Conservation (phyloP, 2,329 filamentous ascomycete genomes). For the Herpotrichia juniperi region DNA sequence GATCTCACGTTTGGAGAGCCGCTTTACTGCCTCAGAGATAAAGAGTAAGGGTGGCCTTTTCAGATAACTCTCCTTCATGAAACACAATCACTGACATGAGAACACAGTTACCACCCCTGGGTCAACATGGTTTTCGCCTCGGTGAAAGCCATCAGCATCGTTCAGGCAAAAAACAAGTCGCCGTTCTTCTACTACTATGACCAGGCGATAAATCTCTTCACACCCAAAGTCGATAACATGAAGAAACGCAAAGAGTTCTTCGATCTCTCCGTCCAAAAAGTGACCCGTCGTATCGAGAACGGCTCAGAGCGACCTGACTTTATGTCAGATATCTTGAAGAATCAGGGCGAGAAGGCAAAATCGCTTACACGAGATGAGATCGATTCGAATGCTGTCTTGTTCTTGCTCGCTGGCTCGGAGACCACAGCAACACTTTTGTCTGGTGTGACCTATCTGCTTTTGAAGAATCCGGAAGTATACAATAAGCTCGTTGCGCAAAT, state of each 20-base stretch:
- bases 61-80: neutral
- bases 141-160: slow-evolving; percentile 15
- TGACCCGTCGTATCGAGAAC: slow-evolving; percentile 24
- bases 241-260: slow-evolving; percentile 25
- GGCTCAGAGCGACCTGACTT: slow-evolving; percentile 29
- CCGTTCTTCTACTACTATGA: slow-evolving; percentile 26
- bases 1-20: slow-evolving; percentile 40
- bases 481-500: slow-evolving; percentile 29
- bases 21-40: slow-evolving; percentile 36
- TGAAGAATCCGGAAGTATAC: slow-evolving; percentile 26
- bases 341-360: slow-evolving; percentile 19
- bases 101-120: slow-evolving; percentile 33
- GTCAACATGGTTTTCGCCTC: slow-evolving; percentile 23
- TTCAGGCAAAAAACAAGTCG: slow-evolving; percentile 22
- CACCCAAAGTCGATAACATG: slow-evolving; percentile 6
- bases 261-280: slow-evolving; percentile 17
- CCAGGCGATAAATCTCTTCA: slow-evolving; percentile 14
- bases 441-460: slow-evolving; percentile 51
- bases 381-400: slow-evolving; percentile 35
- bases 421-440: slow-evolving; percentile 54
- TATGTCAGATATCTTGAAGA: slow-evolving; percentile 31
- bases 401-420: slow-evolving; percentile 52
- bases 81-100: neutral
- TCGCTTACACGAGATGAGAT: slow-evolving; percentile 39
- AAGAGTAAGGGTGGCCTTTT: slow-evolving; percentile 3